A percentile compares a stretch with the other conserved stretches of the same genome.
Conservation (phyloP, 2,329 filamentous ascomycete species). For the Podosphaera fusca region DNA sequence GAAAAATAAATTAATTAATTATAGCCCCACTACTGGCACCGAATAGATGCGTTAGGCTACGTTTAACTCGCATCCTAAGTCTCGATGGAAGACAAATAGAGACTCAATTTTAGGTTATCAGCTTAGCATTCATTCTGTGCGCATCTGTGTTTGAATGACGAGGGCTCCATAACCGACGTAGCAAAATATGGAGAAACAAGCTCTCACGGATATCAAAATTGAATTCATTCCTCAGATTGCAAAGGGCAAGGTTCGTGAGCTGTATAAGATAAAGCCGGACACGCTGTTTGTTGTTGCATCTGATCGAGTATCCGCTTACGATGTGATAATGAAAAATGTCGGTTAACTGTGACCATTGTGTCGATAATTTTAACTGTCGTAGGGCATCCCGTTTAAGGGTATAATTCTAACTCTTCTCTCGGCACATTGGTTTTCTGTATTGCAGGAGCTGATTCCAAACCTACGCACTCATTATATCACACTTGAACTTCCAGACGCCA, state of each 20-base stretch:
- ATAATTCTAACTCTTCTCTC: conserved; percentile 43
- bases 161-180: too few species aligned
- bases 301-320: conserved; percentile 86
- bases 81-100: too few species aligned
- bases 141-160: too few species aligned
- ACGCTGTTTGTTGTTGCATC: conserved; percentile 65
- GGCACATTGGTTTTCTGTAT: conserved; percentile 42
- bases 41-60: too few species aligned
- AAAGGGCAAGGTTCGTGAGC: conserved; percentile 51
- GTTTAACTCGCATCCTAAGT: too few species aligned
- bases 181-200: conserved; percentile 5
- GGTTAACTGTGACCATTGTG: conserved; percentile 22
- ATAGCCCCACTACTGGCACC: too few species aligned
- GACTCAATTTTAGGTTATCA: too few species aligned
- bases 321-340: conserved; percentile 70
- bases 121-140: too few species aligned
- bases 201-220: conserved; percentile 6
- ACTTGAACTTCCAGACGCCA: conserved; percentile 27
- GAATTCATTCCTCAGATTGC: conserved; percentile 11
- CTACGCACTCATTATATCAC: conserved; percentile 41
- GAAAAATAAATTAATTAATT: too few species aligned
- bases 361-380: conserved; percentile 19
- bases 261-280: conserved; percentile 46
- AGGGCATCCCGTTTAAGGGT: conserved; percentile 48
- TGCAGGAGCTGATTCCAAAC: conserved; percentile 29